Evolutionary conservation across 176 grass and related monocot genomes (phyloP).

Genomic region (Avena eriantha): DNA sequence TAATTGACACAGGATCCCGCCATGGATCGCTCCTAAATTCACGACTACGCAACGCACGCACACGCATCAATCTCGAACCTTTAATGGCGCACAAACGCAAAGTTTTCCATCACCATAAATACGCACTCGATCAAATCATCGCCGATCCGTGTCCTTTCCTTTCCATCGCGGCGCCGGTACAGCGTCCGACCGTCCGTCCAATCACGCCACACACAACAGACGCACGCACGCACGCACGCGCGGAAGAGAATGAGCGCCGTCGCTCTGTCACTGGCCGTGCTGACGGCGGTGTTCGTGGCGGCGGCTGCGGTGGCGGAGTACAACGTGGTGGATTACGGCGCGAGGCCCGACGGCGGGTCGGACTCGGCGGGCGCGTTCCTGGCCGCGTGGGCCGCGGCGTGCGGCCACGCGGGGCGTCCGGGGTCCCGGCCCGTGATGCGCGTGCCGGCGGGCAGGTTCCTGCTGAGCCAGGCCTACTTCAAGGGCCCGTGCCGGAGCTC

Average conservation of each 20-base stretch:
- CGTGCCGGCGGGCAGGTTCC: conserved; percentile 55
- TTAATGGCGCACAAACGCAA: not conserved
- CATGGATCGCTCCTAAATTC: not conserved
- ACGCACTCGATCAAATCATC: not conserved
- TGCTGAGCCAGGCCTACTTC: conserved; percentile 55
- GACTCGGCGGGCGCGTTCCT: conserved; percentile 56
- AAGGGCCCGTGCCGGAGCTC: conserved; percentile 57
- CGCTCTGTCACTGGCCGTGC: not conserved
- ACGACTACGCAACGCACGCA: not conserved
- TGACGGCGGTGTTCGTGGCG: not conserved
- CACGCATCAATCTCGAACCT: not conserved
- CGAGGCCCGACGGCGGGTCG: conserved; percentile 33
- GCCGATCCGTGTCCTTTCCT: not conserved
- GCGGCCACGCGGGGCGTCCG: not conserved
- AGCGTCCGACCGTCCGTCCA: not conserved
- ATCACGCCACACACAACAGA: not conserved
- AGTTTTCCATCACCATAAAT: not conserved
- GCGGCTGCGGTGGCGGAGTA: conserved; percentile 26
- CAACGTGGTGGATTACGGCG: conserved; percentile 63
- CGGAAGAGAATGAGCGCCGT: not conserved
- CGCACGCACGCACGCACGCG: too few relatives aligned
- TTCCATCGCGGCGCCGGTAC: not conserved
- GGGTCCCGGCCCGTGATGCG: conserved; percentile 44
- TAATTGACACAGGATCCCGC: not conserved
- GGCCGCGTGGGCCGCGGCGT: conserved; percentile 51